These are phyloP conservation scores for Moesziomyces aphidis DNA, from an alignment of 1,284 basidiomycete genomes.

Conservation along the genomic window DNA sequence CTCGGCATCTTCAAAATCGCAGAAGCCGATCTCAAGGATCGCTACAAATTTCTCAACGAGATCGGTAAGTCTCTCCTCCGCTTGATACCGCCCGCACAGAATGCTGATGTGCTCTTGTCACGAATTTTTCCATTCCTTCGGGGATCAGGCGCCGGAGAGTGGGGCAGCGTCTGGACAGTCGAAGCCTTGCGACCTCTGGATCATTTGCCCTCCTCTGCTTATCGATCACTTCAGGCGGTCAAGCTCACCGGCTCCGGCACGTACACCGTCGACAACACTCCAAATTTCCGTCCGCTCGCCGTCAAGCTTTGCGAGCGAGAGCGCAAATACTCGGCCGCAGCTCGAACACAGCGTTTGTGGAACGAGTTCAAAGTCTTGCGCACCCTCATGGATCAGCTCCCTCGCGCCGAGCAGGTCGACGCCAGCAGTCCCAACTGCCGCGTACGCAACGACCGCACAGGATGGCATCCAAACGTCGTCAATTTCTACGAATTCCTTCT, in stretches of 20 bases:
- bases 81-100: too few relatives aligned
- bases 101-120: too few relatives aligned
- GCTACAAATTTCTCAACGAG: conserved; percentile 47
- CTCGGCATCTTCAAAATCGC: conserved; percentile 48
- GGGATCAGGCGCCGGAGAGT: conserved; percentile 39
- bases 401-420: conserved; percentile 33
- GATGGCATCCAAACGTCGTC: conserved; percentile 54
- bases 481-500: conserved; percentile 53
- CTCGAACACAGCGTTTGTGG: conserved; percentile 51
- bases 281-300: conserved; percentile 39
- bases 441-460: conserved; percentile 35
- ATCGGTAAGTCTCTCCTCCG: conserved; percentile 29
- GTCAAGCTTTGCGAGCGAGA: conserved; percentile 55
- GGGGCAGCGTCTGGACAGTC: conserved; percentile 46
- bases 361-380: conserved; percentile 61
- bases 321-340: conserved; percentile 37
- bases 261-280: conserved; percentile 29
- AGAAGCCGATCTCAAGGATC: conserved; percentile 41
- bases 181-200: conserved; percentile 36
- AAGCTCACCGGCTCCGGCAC: conserved; percentile 30
- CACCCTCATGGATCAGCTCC: conserved; percentile 36
- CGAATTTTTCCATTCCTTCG: background rate
- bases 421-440: conserved; percentile 35
- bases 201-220: conserved; percentile 36
- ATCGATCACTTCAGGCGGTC: conserved; percentile 28